Evolutionary conservation across 1,139 yeast genomes (phyloP), one percentile per base, ranked within the genome.

Genomic region (Diutina siamensis): DNA sequence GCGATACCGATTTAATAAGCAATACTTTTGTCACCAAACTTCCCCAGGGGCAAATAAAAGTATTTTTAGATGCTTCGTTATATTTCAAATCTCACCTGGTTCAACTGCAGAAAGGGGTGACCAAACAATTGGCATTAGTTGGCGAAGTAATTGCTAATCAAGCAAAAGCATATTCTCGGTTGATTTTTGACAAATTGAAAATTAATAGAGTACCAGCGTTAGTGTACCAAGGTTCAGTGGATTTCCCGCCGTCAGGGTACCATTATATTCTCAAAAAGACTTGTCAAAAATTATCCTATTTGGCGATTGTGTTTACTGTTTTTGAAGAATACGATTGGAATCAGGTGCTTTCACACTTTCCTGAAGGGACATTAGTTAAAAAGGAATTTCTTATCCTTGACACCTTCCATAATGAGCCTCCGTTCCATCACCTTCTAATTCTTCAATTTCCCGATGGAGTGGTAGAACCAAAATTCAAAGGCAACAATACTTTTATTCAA

Each of bases 1-100:
- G 10, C 15, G 31, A 22, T 15, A 17, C 32, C 7, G 42, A 38
- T 27, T 15, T 38, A 8, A 7, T 38, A 8, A 9, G 25, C n/a
- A 38, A 38, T 25, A 21, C 42, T 8, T 38, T 38, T 38, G 42
- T 38, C 7, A 9, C 25, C 32, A 38, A 38, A 25, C 19, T 38
- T n/a, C 42, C 42, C 7, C 18, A 20, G 20, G 42, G 42, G 4
- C 21, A 22, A 25, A 25, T 38, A 10, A 38, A 38, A 27, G 15
- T 38, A 12, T 38, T 25, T 17, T 25, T 38, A 1, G 42, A 38
- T 17, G 12, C 28, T n/a, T 22, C 28, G 32, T n/a, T 25, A 19
- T 38, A 12, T 20, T 17, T 25, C 20, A 9, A 25, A 17, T 38
- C 28, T 17, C 32, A 10, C 20, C 22, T 17, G 31, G 42, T 38